These are phyloP conservation scores for Spizellomyces punctatus DNA, from an alignment of 192 early-diverging fungal genomes.

Conservation along the genomic window DNA sequence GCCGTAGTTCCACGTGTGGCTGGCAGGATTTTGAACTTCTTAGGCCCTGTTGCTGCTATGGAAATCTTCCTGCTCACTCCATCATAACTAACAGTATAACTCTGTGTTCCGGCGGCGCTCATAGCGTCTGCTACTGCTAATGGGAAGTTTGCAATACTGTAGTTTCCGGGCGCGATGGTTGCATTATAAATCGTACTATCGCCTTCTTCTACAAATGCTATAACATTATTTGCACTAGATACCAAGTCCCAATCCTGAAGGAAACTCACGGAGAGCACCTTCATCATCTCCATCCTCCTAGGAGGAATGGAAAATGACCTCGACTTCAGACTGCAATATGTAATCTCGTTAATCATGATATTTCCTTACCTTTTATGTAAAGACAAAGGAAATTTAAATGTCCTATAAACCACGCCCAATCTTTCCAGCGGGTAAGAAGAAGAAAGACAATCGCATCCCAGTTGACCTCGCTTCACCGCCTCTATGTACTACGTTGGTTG, in stretches of 20 bases:
- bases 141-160: slow-evolving; percentile 18
- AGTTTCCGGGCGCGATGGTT: no score
- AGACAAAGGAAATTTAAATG: slow-evolving; percentile 1
- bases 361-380: not conserved
- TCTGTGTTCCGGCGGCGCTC: not conserved
- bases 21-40: slow-evolving; percentile 4
- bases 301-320: not conserved
- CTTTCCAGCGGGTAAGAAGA: not conserved
- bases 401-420: slow-evolving; percentile 22
- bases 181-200: no score
- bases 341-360: slow-evolving; percentile 18
- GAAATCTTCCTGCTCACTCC: no score
- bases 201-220: slow-evolving; percentile 24
- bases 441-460: slow-evolving; percentile 15
- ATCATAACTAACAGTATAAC: no score
- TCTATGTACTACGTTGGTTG: slow-evolving; percentile 5
- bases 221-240: not conserved
- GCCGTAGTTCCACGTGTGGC: not conserved
- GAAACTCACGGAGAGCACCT: slow-evolving; percentile 14
- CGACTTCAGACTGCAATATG: slow-evolving; percentile 15
- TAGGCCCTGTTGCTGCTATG: no score
- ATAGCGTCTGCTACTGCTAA: slow-evolving; percentile 2
- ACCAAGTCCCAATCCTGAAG: slow-evolving; percentile 31
- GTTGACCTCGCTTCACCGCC: slow-evolving; percentile 11
- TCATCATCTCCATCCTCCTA: slow-evolving; percentile 12